Percentiles rank a stretch among this genome's conserved stretches.
Conservation (phyloP, 2,329 filamentous ascomycete species). For the Aureobasidium mangrovei region DNA sequence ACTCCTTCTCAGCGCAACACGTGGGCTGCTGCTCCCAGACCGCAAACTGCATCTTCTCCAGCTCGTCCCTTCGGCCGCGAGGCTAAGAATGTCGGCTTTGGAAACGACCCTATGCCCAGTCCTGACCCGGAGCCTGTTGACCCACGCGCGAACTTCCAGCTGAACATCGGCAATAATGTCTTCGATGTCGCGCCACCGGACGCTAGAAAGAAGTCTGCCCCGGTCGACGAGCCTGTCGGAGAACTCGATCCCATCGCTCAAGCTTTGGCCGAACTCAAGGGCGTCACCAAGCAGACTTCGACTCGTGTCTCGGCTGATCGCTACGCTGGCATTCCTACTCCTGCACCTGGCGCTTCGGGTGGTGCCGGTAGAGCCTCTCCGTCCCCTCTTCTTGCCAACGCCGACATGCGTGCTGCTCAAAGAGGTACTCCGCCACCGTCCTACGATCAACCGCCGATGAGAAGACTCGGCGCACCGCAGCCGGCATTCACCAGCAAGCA, state of each 20-base stretch:
- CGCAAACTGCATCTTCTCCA: slow-evolving; percentile 11
- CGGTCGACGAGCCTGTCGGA: slow-evolving; percentile 38
- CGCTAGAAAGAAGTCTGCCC: slow-evolving; percentile 31
- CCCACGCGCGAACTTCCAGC: slow-evolving; percentile 80
- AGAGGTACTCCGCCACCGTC: slow-evolving; percentile 77
- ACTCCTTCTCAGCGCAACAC: slow-evolving; percentile 41
- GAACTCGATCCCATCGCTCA: slow-evolving; percentile 82
- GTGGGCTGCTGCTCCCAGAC: slow-evolving; percentile 34
- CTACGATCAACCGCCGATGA: slow-evolving; percentile 64
- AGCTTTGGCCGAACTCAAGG: slow-evolving; percentile 87
- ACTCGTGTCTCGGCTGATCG: slow-evolving; percentile 88
- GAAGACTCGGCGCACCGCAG: slow-evolving; percentile 76
- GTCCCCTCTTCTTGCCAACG: slow-evolving; percentile 32
- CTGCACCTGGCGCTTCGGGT: slow-evolving; percentile 38
- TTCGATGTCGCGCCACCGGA: slow-evolving; percentile 84
- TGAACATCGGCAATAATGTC: slow-evolving; percentile 93
- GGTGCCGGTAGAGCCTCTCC: slow-evolving; percentile 36
- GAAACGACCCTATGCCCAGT: slow-evolving; percentile 34
- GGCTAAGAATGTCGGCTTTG: slow-evolving; percentile 23
- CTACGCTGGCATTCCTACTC: slow-evolving; percentile 87
- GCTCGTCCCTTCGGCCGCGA: slow-evolving; percentile 17
- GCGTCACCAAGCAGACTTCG: slow-evolving; percentile 70
- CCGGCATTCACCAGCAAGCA: slow-evolving; percentile 87
- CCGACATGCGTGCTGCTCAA: slow-evolving; percentile 47
- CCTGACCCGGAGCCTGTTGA: slow-evolving; percentile 79